These are phyloP conservation scores for Lepiota venenata DNA, from an alignment of 768 basidiomycete genomes.

Conservation along the genomic window DNA sequence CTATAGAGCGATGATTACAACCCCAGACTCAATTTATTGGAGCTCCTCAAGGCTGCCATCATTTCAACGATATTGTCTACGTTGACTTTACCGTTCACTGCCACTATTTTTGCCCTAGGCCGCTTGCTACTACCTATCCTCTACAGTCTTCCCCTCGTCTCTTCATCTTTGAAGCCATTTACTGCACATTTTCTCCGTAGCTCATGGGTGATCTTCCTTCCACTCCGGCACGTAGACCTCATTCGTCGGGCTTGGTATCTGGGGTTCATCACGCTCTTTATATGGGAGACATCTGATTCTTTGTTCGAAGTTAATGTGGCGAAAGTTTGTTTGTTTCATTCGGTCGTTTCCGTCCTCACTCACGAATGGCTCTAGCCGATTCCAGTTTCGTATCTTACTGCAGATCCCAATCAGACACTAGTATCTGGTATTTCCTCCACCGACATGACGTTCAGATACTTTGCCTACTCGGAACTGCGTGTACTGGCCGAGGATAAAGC, in stretches of 20 bases:
- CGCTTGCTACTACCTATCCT: slow-evolving; percentile 51
- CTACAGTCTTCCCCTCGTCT: slow-evolving; percentile 52
- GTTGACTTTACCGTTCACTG: slow-evolving; percentile 34
- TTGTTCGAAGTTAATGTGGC: slow-evolving; percentile 59
- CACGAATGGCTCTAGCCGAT: slow-evolving; percentile 36
- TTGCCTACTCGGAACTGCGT: slow-evolving; percentile 64
- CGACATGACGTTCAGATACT: slow-evolving; percentile 51
- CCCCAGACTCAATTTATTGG: slow-evolving; percentile 12
- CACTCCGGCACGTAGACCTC: slow-evolving; percentile 41
- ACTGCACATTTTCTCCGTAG: slow-evolving; percentile 60
- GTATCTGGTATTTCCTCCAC: slow-evolving; percentile 62
- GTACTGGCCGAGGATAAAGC: slow-evolving; percentile 44
- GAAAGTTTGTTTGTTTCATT: slow-evolving; percentile 38
- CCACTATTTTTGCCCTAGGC: slow-evolving; percentile 41
- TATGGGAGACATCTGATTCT: slow-evolving; percentile 63
- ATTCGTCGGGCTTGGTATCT: slow-evolving; percentile 47
- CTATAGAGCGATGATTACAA: slow-evolving; percentile 9
- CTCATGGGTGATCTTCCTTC: slow-evolving; percentile 50
- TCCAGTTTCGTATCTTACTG: slow-evolving; percentile 36
- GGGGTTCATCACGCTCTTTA: slow-evolving; percentile 45
- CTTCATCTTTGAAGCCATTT: slow-evolving; percentile 52
- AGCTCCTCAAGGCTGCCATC: slow-evolving; percentile 28
- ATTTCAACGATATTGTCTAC: slow-evolving; percentile 39
- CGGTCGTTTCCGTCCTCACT: slow-evolving; percentile 2
- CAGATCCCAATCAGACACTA: slow-evolving; percentile 53